Base-by-base conservation (phyloP, 306 rosid species). In the Casuarina equisetifolia region DNA sequence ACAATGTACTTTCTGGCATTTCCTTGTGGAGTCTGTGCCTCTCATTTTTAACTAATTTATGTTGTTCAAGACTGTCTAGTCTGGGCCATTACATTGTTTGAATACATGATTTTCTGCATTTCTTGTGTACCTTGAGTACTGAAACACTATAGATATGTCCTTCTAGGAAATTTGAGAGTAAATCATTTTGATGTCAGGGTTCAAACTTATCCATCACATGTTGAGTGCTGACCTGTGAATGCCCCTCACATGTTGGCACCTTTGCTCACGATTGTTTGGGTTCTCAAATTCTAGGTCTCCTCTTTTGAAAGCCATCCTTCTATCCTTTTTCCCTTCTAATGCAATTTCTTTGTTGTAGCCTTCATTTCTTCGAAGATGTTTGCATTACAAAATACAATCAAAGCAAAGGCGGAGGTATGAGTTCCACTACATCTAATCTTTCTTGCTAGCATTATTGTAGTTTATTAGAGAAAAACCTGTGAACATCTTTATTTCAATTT, bases 301-400 rank as follows among this genome's bases (percentile, higher is more conserved):
- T 36, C 20, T 11, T 58, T 58, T 58, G 64, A 42, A 38, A 75
- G 71, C 46, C 35, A 44, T 81, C n/a, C 2, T 38, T 17, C 73
- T 39, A 7, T 78, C 59, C 36, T 25, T 78, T 70, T 6, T 63
- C 57, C 71, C 58, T 50, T 78, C 58, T 84, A 66, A 83, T 74
- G 57, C 25, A 32, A 1, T 59, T 74, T 85, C 73, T 85, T 17
- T 46, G n/a, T 80, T 85, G 88, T 81, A 95, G 99, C 99, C 99
- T 73, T 83, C 92, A 72, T 87, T 86, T 87, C 97, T 89, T 40
- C 84, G 85, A 75, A 89, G 97, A 91, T 91, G 92, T 86, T 79
- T 95, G 90, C 85, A 48, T 42, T 95, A 89, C 90, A 91, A 92
- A 88, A 83, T 91, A 77, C 91, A 83, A 81, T 97, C 90, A 69